Percentiles rank a stretch among this genome's conserved stretches.
These are phyloP conservation scores for Hibiscus tridactylites DNA, from an alignment of 345 rosid genomes.

Conservation along the genomic window DNA sequence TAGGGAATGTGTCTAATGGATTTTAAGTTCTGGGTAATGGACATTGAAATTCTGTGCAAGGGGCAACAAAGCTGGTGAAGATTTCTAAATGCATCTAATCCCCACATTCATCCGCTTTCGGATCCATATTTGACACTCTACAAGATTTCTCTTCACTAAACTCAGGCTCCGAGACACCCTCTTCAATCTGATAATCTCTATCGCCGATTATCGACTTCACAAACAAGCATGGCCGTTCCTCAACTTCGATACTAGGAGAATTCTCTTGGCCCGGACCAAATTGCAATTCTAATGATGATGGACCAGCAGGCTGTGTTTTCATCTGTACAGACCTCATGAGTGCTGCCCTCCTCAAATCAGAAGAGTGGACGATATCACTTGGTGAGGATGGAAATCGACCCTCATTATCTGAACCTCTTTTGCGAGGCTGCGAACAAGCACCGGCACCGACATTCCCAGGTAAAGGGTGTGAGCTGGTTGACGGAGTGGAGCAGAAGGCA, in stretches of 20 bases:
- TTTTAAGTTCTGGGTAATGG: conserved; percentile 29
- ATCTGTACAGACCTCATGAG: background rate
- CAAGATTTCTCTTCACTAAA: conserved; percentile 44
- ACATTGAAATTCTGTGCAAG: conserved; percentile 84
- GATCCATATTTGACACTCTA: conserved; percentile 33
- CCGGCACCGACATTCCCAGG: background rate
- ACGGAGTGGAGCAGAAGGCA: background rate
- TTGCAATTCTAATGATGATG: background rate
- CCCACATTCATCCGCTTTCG: conserved; percentile 28
- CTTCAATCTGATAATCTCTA: conserved; percentile 48
- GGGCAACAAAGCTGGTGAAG: conserved; percentile 40
- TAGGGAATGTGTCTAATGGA: background rate
- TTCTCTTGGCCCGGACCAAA: background rate
- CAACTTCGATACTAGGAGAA: background rate
- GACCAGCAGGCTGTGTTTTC: background rate
- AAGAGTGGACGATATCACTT: background rate
- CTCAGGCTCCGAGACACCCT: conserved; percentile 32
- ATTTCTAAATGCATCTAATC: conserved; percentile 1
- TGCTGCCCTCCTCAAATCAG: background rate
- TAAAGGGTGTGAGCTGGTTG: background rate
- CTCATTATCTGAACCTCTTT: background rate
- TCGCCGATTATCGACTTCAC: conserved; percentile 12
- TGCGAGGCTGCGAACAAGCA: background rate
- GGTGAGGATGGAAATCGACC: background rate
- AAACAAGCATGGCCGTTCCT: background rate